phyloP scores from a whole-genome alignment of 768 basidiomycete genomes.

The Termitomyces sp. region DNA sequence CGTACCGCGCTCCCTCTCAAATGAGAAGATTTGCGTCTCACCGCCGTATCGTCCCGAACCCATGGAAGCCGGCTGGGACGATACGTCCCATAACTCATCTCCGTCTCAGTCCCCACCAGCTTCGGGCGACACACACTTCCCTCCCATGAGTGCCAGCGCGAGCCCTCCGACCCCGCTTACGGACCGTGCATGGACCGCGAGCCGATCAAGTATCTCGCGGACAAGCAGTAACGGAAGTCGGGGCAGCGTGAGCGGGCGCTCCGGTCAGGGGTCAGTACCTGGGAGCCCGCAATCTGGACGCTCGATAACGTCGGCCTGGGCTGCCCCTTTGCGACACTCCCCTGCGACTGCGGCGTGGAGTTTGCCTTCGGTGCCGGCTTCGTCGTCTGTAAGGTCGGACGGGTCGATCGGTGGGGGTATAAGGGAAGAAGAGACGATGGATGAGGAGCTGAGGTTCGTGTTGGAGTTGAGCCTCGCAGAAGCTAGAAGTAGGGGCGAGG shows the following conservation, averaged over 20 bases:
- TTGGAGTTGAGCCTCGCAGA: constrained; percentile 74
- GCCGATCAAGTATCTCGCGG: constrained; percentile 21
- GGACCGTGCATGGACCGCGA: not conserved
- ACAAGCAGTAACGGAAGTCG: constrained; percentile 9
- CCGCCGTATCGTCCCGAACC: constrained; percentile 50
- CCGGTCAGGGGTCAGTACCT: constrained; percentile 1
- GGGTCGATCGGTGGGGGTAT: constrained; percentile 9
- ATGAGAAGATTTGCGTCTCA: constrained; percentile 56
- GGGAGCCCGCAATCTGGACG: constrained; percentile 16
- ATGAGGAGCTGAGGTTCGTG: constrained; percentile 64
- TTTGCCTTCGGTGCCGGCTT: constrained; percentile 4
- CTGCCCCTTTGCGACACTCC: constrained; percentile 30
- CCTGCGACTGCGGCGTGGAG: constrained; percentile 8
- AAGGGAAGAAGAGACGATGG: constrained; percentile 42
- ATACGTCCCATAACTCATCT: constrained; percentile 22
- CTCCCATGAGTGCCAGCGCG: constrained; percentile 26
- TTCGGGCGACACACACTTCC: constrained; percentile 21
- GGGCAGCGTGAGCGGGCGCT: not conserved
- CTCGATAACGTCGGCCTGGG: constrained; percentile 24
- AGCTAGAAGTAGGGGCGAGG: constrained; percentile 41
- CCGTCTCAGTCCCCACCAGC: constrained; percentile 29
- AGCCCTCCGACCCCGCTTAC: constrained; percentile 20
- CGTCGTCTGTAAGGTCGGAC: constrained; percentile 14
- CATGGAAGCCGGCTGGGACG: constrained; percentile 45
- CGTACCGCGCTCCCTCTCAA: constrained; percentile 34